Evolutionary conservation across 805 yeast species (phyloP), one percentile per base, ranked within the genome.

Genomic region (Cyberlindnera samutprakarnensis): DNA sequence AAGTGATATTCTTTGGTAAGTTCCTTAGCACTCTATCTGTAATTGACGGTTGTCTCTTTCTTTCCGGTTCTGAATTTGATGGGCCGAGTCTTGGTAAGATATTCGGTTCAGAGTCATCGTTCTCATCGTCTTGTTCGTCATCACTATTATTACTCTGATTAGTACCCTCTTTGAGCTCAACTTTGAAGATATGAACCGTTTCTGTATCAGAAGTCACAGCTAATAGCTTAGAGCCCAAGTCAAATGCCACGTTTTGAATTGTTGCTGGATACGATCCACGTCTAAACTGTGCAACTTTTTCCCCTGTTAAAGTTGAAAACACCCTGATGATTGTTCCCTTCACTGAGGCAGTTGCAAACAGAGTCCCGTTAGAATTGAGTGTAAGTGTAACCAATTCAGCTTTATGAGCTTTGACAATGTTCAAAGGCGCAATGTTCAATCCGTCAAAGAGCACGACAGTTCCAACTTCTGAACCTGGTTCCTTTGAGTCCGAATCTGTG

Each of bases 321-420:
- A 92, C 79, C 27, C 97, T 62, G 3, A 90, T 75, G 15, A 92
- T 75, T 0, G 97, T 92, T 2, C 98, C 98, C 49, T 85, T 84
- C 22, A 70, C 75, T 1, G 95, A 84, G 6, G 96, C 86, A 0
- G 96, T 84, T 1, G 96, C 96, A 27, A 90, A 64, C 41, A 84
- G 61, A 2, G 73, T 64, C 1, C 96, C 96, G 47, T 83, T 88
- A 20, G 66, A 64, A 31, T 86, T 83, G 13, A 92, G 53, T 2
- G 80, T 61, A 28, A 87, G 55, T 2, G 75, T 68, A 3, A 87
- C 81, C 26, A 90, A 53, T 1, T 82, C 77, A 0, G 87, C 64
- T 47, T 81, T 83, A 56, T 92, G 97, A 1, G 96, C 95, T 48
- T 80, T 84, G 4, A 90, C 72, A 1, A 84, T 79, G 37, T 84